Conservation (phyloP, 2,329 filamentous ascomycete genomes). For the Stagonosporopsis cucurbitacearum region DNA sequence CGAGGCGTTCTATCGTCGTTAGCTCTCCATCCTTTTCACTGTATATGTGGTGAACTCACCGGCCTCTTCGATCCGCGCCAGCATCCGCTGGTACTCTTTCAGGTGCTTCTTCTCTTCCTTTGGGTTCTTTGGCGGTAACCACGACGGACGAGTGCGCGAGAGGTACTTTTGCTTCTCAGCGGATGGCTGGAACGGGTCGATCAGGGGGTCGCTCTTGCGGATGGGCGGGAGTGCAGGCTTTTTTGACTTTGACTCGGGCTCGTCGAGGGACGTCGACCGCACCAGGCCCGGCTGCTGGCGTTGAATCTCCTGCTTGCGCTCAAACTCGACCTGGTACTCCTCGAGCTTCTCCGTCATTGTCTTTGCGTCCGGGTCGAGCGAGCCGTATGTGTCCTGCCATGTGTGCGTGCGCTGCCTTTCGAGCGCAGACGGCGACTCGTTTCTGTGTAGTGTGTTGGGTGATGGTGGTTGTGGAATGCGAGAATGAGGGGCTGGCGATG, state of each 20-base stretch:
- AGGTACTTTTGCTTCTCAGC: constrained; percentile 87
- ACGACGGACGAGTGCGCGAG: constrained; percentile 77
- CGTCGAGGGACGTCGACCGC: constrained; percentile 39
- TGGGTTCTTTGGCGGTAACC: constrained; percentile 86
- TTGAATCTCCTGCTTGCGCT: constrained; percentile 59
- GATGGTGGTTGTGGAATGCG: constrained; percentile 30
- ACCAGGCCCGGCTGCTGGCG: constrained; percentile 54
- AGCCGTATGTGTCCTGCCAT: constrained; percentile 74
- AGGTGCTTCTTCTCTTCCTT: constrained; percentile 90
- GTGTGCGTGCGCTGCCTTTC: constrained; percentile 68
- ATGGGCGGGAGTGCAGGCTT: constrained; percentile 65
- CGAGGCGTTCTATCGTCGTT: constrained; percentile 39
- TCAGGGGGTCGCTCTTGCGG: constrained; percentile 78
- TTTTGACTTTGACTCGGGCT: constrained; percentile 56
- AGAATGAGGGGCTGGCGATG: constrained; percentile 35
- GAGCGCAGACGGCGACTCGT: constrained; percentile 31
- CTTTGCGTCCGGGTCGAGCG: constrained; percentile 75
- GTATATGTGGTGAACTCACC: constrained; percentile 46
- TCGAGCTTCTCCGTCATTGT: constrained; percentile 81
- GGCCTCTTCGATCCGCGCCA: constrained; percentile 67
- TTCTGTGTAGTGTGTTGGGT: constrained; percentile 26
- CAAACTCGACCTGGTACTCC: constrained; percentile 72
- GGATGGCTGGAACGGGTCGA: constrained; percentile 81
- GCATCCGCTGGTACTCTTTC: constrained; percentile 84
- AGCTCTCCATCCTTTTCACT: constrained; percentile 4